Evolutionary conservation across 805 yeast genomes (phyloP).

Genomic region (Metschnikowia kunwiensis): DNA sequence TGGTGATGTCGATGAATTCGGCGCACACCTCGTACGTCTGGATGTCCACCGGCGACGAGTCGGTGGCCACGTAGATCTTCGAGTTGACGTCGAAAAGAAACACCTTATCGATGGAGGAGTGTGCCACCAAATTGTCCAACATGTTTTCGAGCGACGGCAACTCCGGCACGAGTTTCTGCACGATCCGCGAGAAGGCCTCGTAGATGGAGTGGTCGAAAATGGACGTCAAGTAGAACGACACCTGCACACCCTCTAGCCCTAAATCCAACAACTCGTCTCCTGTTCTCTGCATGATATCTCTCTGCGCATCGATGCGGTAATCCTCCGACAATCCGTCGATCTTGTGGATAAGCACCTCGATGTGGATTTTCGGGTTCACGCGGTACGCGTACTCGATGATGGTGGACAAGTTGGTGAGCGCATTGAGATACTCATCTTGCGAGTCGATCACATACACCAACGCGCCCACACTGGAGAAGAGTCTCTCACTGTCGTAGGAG

Average conservation of each 20-base stretch:
- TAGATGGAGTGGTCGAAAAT: slow-evolving; percentile 94
- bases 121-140: slow-evolving; percentile 83
- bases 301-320: slow-evolving; percentile 87
- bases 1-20: slow-evolving; percentile 91
- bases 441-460: slow-evolving; percentile 92
- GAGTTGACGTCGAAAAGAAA: slow-evolving; percentile 89
- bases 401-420: slow-evolving; percentile 82
- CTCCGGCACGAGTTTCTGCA: slow-evolving; percentile 87
- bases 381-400: slow-evolving; percentile 84
- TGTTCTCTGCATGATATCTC: slow-evolving; percentile 94
- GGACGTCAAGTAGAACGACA: slow-evolving; percentile 86
- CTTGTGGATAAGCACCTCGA: slow-evolving; percentile 92
- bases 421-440: slow-evolving; percentile 92
- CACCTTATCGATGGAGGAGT: slow-evolving; percentile 88
- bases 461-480: slow-evolving; percentile 83
- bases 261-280: slow-evolving; percentile 88
- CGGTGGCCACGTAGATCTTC: slow-evolving; percentile 93
- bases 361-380: slow-evolving; percentile 78
- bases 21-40: slow-evolving; percentile 97
- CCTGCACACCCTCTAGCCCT: slow-evolving; percentile 88
- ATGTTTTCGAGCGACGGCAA: slow-evolving; percentile 83
- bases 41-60: slow-evolving; percentile 91
- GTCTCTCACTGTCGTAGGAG: slow-evolving; percentile 68
- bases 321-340: slow-evolving; percentile 95
- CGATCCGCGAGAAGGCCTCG: slow-evolving; percentile 91